A percentile compares a stretch with the other conserved stretches of the same genome.
phyloP scores from a whole-genome alignment of 2,329 filamentous ascomycete species.

The Ramularia collo-cygni region DNA sequence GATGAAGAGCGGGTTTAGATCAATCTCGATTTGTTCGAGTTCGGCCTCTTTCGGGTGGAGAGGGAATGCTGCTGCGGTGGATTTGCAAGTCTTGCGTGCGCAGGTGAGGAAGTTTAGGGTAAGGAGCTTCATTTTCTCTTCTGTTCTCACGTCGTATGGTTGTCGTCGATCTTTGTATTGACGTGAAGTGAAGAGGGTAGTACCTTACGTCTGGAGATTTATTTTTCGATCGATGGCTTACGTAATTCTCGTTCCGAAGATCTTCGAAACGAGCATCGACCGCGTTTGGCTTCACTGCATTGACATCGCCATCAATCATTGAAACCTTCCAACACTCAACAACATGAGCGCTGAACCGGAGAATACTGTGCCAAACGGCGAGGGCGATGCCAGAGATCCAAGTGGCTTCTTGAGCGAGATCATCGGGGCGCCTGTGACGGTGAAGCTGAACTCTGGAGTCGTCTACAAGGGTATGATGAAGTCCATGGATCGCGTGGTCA shows the following conservation, averaged over 20 bases:
- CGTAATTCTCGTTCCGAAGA: no score
- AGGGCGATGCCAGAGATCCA: conserved; percentile 73
- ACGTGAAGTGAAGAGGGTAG: not conserved
- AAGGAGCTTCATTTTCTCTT: conserved; percentile 74
- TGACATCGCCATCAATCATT: conserved; percentile 1
- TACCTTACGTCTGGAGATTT: not conserved
- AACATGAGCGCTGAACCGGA: conserved; percentile 19
- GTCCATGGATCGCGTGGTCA: not conserved
- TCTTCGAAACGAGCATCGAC: not conserved
- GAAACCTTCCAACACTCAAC: not conserved
- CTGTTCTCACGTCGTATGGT: not conserved
- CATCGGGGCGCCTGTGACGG: conserved; percentile 86
- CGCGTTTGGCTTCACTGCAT: not conserved
- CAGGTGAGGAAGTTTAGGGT: conserved; percentile 96
- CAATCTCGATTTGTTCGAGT: conserved; percentile 75
- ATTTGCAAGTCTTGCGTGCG: conserved; percentile 91
- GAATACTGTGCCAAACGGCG: conserved; percentile 37
- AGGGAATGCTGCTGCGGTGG: conserved; percentile 70
- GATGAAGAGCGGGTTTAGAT: conserved; percentile 73
- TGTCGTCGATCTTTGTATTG: not conserved
- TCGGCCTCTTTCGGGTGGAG: conserved; percentile 89
- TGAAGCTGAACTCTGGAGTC: conserved; percentile 97
- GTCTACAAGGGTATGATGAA: conserved; percentile 75
- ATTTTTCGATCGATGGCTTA: not conserved
- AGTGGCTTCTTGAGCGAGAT: conserved; percentile 91